Conservation (phyloP, 2,329 filamentous ascomycete species). For the Allantophomopsis lycopodina region DNA sequence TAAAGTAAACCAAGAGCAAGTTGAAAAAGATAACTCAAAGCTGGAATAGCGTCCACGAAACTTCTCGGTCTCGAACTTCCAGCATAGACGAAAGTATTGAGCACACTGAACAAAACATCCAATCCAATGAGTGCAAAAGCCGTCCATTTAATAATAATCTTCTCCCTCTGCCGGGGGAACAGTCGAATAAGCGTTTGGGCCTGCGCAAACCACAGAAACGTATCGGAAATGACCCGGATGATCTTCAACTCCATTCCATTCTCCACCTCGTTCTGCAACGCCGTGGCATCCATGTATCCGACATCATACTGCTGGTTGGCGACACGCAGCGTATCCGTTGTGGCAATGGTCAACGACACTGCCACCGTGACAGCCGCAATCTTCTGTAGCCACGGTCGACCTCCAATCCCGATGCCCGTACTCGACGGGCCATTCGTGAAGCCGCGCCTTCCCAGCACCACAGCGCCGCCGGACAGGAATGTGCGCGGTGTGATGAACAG, state of each 20-base stretch:
- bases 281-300: constrained; percentile 67
- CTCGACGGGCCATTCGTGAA: constrained; percentile 72
- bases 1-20: constrained; percentile 57
- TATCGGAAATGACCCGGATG: constrained; percentile 85
- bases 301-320: constrained; percentile 68
- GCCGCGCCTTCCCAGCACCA: constrained; percentile 66
- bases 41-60: constrained; percentile 83
- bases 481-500: constrained; percentile 90
- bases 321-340: constrained; percentile 77
- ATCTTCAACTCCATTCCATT: constrained; percentile 77
- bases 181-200: constrained; percentile 92
- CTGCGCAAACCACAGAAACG: constrained; percentile 94
- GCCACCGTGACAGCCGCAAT: constrained; percentile 60
- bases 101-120: constrained; percentile 78
- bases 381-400: constrained; percentile 87
- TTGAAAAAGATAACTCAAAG: constrained; percentile 59
- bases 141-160: constrained; percentile 97
- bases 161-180: constrained; percentile 92
- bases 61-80: constrained; percentile 50
- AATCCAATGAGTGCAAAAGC: constrained; percentile 87
- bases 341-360: constrained; percentile 86
- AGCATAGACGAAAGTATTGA: constrained; percentile 69
- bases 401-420: constrained; percentile 71
- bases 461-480: constrained; percentile 74
- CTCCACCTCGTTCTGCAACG: constrained; percentile 66